Conservation (phyloP, 768 basidiomycete species). For the Termitomyces sp. region DNA sequence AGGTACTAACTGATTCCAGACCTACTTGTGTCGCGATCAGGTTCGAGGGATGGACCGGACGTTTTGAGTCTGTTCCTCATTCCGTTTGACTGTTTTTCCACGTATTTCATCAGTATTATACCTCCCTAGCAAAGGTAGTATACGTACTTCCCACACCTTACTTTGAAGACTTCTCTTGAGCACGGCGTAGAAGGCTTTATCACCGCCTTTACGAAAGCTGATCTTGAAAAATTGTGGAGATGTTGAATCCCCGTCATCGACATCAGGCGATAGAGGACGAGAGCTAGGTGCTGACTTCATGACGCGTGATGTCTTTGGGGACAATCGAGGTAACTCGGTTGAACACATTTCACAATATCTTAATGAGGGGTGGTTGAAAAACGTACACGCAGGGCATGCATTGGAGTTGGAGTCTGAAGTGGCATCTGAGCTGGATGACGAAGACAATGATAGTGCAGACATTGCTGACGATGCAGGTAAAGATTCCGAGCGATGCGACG, state of each 20-base stretch:
- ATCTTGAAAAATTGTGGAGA: constrained; percentile 62
- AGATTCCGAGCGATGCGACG: constrained; percentile 30
- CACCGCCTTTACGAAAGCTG: constrained; percentile 91
- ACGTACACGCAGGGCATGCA: constrained; percentile 87
- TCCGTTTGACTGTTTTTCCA: constrained; percentile 13
- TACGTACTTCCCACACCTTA: constrained; percentile 70
- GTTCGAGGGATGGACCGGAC: neutral
- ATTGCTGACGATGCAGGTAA: constrained; percentile 29
- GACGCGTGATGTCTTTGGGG: constrained; percentile 14
- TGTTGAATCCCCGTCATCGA: constrained; percentile 30
- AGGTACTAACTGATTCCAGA: constrained; percentile 54
- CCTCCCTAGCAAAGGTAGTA: neutral
- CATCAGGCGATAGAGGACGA: constrained; percentile 52
- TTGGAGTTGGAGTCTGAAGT: constrained; percentile 36
- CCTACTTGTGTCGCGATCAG: constrained; percentile 18
- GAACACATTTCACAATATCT: constrained; percentile 82
- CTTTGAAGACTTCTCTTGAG: constrained; percentile 67
- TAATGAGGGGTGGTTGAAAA: constrained; percentile 80
- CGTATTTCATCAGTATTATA: neutral
- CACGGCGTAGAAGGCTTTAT: constrained; percentile 73
- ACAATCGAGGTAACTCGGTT: constrained; percentile 51
- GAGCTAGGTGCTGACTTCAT: constrained; percentile 66
- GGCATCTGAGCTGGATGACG: constrained; percentile 28
- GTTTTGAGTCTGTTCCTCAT: constrained; percentile 6
- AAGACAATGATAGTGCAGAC: constrained; percentile 32